Evolutionary conservation across 768 basidiomycete genomes (phyloP).

Genomic region (Naganishia randhawae): DNA sequence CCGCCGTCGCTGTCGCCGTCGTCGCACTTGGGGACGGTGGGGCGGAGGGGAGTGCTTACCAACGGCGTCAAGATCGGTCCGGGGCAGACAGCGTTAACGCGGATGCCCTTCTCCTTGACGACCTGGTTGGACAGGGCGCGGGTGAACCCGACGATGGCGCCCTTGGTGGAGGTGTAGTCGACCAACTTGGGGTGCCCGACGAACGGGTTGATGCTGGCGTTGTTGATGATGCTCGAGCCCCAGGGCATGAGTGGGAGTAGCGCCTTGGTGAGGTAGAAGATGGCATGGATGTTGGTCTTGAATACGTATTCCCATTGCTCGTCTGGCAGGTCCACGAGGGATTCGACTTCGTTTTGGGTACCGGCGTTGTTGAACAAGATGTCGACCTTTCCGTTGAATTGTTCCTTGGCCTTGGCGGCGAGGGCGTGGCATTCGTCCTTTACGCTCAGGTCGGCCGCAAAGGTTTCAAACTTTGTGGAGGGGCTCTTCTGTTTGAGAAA

Average conservation of each 20-base stretch:
- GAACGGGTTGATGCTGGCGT: constrained; percentile 52
- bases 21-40: too few species aligned
- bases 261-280: constrained; percentile 60
- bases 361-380: constrained; percentile 63
- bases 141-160: constrained; percentile 53
- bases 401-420: constrained; percentile 52
- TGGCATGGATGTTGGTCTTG: constrained; percentile 57
- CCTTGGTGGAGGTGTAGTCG: constrained; percentile 61
- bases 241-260: constrained; percentile 61
- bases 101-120: constrained; percentile 53
- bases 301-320: constrained; percentile 29
- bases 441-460: constrained; percentile 52
- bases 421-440: constrained; percentile 53
- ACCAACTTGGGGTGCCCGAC: constrained; percentile 50
- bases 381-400: constrained; percentile 52
- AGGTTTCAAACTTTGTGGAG: constrained; percentile 51
- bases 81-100: constrained; percentile 53
- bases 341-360: constrained; percentile 53
- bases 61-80: constrained; percentile 28
- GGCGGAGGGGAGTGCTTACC: constrained; percentile 1
- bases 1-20: too few species aligned
- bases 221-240: constrained; percentile 63
- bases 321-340: constrained; percentile 44
- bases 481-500: constrained; percentile 54
- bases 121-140: constrained; percentile 58